Conservation (phyloP, 2,329 filamentous ascomycete species). For the Stachybotrys elegans region DNA sequence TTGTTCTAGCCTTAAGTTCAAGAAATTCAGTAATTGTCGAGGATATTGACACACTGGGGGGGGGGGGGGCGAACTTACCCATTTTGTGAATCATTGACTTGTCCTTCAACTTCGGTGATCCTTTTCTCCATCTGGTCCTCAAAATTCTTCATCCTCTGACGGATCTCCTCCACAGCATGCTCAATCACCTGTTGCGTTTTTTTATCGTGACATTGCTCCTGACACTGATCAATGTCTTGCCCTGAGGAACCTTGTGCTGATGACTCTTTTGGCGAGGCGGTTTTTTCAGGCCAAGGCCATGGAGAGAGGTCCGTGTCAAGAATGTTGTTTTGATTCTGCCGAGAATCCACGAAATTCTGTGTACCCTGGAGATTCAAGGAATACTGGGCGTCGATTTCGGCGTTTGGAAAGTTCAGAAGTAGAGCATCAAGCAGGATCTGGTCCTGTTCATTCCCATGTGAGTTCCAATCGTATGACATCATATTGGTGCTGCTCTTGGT, state of each 20-base stretch:
- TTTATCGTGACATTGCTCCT: neutral
- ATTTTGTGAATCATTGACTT: neutral
- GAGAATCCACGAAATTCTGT: neutral
- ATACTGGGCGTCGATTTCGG: neutral
- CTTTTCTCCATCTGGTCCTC: neutral
- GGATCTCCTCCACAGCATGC: neutral
- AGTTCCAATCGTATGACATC: neutral
- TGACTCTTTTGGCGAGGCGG: neutral
- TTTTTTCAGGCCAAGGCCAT: constrained; percentile 1
- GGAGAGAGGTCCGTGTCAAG: neutral
- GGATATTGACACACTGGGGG: neutral
- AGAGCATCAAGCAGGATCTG: neutral
- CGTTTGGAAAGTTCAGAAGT: neutral
- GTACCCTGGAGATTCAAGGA: neutral
- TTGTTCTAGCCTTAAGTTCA: neutral
- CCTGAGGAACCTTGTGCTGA: neutral
- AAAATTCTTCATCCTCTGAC: neutral
- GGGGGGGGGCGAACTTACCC: neutral
- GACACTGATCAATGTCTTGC: neutral
- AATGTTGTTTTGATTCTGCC: neutral
- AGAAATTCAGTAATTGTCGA: neutral
- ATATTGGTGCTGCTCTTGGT: neutral
- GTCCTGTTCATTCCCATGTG: neutral
- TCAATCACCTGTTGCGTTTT: neutral
- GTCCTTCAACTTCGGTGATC: neutral